These are phyloP conservation scores for Guadua angustifolia DNA, from an alignment of 176 grass and related monocot genomes.

Conservation along the genomic window DNA sequence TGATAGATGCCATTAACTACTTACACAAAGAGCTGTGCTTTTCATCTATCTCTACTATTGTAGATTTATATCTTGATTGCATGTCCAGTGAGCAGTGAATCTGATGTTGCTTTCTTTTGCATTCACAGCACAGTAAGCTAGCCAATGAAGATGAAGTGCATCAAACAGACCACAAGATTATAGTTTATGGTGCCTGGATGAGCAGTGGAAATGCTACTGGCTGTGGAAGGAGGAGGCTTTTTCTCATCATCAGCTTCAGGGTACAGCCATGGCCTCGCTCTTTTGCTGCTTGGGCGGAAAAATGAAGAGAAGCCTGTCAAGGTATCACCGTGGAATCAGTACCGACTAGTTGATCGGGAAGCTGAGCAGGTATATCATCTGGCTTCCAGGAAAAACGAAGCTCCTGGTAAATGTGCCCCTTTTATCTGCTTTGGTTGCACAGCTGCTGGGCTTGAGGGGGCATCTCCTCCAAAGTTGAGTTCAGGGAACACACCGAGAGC, in stretches of 20 bases:
- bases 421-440: slow-evolving; percentile 83
- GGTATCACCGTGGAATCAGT: slow-evolving; percentile 76
- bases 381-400: slow-evolving; percentile 61
- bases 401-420: slow-evolving; percentile 59
- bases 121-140: slow-evolving; percentile 25
- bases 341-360: slow-evolving; percentile 68
- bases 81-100: not conserved
- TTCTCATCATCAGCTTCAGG: slow-evolving; percentile 98
- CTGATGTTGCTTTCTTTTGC: slow-evolving; percentile 38
- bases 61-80: not conserved
- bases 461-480: slow-evolving; percentile 52
- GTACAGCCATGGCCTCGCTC: slow-evolving; percentile 87
- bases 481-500: slow-evolving; percentile 36
- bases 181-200: slow-evolving; percentile 66
- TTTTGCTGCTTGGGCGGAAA: slow-evolving; percentile 82
- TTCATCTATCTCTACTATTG: not conserved
- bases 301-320: slow-evolving; percentile 79
- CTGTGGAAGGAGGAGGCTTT: slow-evolving; percentile 98
- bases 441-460: slow-evolving; percentile 54
- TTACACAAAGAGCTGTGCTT: slow-evolving; percentile 3
- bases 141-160: slow-evolving; percentile 28
- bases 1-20: not conserved
- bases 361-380: slow-evolving; percentile 56
- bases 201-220: slow-evolving; percentile 91
- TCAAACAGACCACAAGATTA: slow-evolving; percentile 32